Conservation (phyloP, 352 stramenopile species). For the Phytophthora macrochlamydospora region DNA sequence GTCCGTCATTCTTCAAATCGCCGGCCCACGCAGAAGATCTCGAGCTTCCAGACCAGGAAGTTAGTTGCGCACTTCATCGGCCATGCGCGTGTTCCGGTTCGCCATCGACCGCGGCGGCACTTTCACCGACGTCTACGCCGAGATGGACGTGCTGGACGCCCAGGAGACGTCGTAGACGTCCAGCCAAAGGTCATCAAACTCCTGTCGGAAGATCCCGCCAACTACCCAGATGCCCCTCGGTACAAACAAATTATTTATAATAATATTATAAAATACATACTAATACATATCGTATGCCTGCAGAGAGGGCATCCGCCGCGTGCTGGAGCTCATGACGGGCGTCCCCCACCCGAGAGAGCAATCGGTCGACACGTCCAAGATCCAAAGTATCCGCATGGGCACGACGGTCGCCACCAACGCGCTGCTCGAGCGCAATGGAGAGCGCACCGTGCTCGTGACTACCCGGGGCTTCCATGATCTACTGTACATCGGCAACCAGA, state of each 20-base stretch:
- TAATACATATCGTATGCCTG: slow-evolving; percentile 10
- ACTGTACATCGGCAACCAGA: slow-evolving; percentile 98
- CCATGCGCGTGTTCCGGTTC: slow-evolving; percentile 90
- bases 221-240: slow-evolving; percentile 97
- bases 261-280: neutral
- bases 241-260: slow-evolving; percentile 21
- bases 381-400: slow-evolving; percentile 98
- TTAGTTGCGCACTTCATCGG: neutral
- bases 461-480: slow-evolving; percentile 97
- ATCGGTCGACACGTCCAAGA: slow-evolving; percentile 88
- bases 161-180: slow-evolving; percentile 49
- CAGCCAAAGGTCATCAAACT: slow-evolving; percentile 94
- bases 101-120: slow-evolving; percentile 97
- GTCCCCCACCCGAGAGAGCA: slow-evolving; percentile 82
- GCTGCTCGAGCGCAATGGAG: slow-evolving; percentile 96
- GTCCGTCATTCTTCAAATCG: neutral
- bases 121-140: slow-evolving; percentile 98
- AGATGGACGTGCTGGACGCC: slow-evolving; percentile 86
- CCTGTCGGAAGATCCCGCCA: slow-evolving; percentile 96
- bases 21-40: neutral
- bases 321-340: slow-evolving; percentile 94
- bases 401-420: slow-evolving; percentile 99
- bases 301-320: slow-evolving; percentile 92
- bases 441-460: slow-evolving; percentile 94
- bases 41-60: neutral